Evolutionary conservation across 2,329 filamentous ascomycete species (phyloP).

Genomic region (Gaeumannomyces tritici): DNA sequence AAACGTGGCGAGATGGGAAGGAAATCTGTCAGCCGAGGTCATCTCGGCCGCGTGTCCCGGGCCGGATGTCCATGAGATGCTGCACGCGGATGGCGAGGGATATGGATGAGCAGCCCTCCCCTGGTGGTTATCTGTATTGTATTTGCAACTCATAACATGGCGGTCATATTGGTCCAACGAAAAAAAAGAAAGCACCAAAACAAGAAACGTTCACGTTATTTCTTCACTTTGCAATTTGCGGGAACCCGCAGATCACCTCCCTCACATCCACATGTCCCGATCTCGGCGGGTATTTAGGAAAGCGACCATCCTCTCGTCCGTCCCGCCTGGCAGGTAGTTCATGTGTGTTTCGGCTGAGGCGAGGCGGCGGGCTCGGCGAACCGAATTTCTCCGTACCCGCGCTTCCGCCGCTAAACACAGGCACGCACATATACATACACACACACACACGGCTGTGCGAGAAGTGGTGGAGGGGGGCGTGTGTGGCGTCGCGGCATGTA

Average conservation of each 20-base stretch:
- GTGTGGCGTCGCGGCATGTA: not conserved
- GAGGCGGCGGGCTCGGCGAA: too few species aligned
- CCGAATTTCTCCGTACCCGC: not conserved
- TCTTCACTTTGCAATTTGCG: not conserved
- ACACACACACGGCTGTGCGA: not conserved
- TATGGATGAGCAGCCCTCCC: not conserved
- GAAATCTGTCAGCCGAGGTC: not conserved
- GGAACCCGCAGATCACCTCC: not conserved
- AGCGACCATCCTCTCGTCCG: not conserved
- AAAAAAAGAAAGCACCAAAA: not conserved
- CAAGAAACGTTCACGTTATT: not conserved
- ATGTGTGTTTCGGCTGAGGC: not conserved
- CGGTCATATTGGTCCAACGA: not conserved
- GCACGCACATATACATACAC: too few species aligned
- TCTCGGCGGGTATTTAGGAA: not conserved
- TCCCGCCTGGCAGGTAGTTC: not conserved
- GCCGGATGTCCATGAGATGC: not conserved
- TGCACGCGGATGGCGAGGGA: not conserved
- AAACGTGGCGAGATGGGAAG: not conserved
- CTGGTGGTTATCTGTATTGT: not conserved
- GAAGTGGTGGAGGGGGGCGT: not conserved
- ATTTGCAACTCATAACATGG: not conserved
- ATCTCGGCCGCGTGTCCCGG: not conserved
- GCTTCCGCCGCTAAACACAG: not conserved
- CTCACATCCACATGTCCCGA: not conserved